A percentile compares a stretch with the other conserved stretches of the same genome.
phyloP scores from a whole-genome alignment of 768 basidiomycete species.

The Leccinum aurantiacum region DNA sequence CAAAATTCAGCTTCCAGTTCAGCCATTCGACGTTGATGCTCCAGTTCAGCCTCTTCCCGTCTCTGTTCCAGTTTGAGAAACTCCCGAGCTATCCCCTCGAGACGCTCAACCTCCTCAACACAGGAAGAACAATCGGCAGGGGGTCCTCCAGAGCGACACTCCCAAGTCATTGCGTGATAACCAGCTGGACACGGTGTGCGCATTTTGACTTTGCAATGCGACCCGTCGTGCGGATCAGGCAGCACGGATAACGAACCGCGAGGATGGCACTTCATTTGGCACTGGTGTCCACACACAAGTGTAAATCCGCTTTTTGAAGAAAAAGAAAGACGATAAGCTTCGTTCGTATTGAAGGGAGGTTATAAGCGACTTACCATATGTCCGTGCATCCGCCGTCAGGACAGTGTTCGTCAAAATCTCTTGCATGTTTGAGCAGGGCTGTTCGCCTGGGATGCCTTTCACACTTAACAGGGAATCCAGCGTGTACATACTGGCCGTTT shows the following conservation, averaged over 20 bases:
- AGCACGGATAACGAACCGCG: slow-evolving; percentile 40
- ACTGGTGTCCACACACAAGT: slow-evolving; percentile 39
- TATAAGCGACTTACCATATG: slow-evolving; percentile 46
- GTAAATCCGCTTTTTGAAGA: neutral
- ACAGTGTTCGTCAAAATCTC: slow-evolving; percentile 51
- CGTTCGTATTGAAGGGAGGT: neutral
- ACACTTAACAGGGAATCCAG: slow-evolving; percentile 54
- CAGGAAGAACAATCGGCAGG: slow-evolving; percentile 42
- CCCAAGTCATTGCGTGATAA: slow-evolving; percentile 42
- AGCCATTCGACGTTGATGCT: slow-evolving; percentile 41
- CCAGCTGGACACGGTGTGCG: slow-evolving; percentile 38
- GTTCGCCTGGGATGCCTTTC: slow-evolving; percentile 47
- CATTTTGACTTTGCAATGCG: slow-evolving; percentile 43
- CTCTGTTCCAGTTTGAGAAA: slow-evolving; percentile 39
- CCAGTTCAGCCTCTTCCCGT: slow-evolving; percentile 43
- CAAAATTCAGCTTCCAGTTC: slow-evolving; percentile 41
- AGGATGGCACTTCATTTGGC: slow-evolving; percentile 57
- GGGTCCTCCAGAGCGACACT: slow-evolving; percentile 41
- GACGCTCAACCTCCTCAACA: slow-evolving; percentile 37
- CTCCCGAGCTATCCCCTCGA: slow-evolving; percentile 38
- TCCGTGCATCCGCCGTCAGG: slow-evolving; percentile 64
- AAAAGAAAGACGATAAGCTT: slow-evolving; percentile 43
- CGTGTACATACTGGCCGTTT: slow-evolving; percentile 8
- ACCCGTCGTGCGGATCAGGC: slow-evolving; percentile 12
- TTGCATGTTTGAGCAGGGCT: slow-evolving; percentile 39